A percentile compares a stretch with the other conserved stretches of the same genome.
Evolutionary conservation across 2,329 filamentous ascomycete species (phyloP).

Genomic region (Zymoseptoria tritici): DNA sequence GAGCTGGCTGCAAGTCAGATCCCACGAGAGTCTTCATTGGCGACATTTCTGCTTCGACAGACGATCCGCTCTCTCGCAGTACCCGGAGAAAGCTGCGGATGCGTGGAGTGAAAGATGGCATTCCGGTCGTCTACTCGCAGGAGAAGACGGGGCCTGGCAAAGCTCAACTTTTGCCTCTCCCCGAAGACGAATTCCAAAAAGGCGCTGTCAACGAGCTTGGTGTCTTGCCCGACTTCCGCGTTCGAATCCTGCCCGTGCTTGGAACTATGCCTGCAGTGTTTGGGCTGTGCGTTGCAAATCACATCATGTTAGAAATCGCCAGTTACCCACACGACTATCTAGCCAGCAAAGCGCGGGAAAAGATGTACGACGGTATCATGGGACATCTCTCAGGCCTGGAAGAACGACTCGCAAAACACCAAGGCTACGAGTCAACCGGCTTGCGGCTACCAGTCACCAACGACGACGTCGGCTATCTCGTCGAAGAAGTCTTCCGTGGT

Average conservation of each 20-base stretch:
- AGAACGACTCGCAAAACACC: conserved; percentile 60
- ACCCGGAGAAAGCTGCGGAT: conserved; percentile 72
- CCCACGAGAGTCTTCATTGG: conserved; percentile 80
- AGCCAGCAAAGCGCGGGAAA: conserved; percentile 73
- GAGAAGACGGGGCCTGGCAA: conserved; percentile 88
- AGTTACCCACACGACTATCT: conserved; percentile 84
- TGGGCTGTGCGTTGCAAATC: conserved; percentile 83
- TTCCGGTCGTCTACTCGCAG: conserved; percentile 86
- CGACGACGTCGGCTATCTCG: conserved; percentile 76
- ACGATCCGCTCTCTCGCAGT: conserved; percentile 79
- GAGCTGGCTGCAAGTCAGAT: conserved; percentile 86
- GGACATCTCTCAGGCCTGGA: conserved; percentile 68
- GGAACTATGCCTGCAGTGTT: conserved; percentile 98
- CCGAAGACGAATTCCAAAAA: conserved; percentile 81
- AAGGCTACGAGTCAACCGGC: conserved; percentile 54
- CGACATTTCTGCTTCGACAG: conserved; percentile 79
- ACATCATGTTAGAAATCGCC: conserved; percentile 73
- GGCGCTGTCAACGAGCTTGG: conserved; percentile 80
- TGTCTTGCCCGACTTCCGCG: conserved; percentile 84
- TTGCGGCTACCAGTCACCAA: conserved; percentile 71
- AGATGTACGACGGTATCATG: conserved; percentile 83
- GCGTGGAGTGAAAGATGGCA: conserved; percentile 71
- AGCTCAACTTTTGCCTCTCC: conserved; percentile 75
- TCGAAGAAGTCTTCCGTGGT: conserved; percentile 82
- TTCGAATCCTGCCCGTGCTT: conserved; percentile 87